Evolutionary conservation across 495 filamentous ascomycete genomes (phyloP).

Genomic region (Podospora sp.): DNA sequence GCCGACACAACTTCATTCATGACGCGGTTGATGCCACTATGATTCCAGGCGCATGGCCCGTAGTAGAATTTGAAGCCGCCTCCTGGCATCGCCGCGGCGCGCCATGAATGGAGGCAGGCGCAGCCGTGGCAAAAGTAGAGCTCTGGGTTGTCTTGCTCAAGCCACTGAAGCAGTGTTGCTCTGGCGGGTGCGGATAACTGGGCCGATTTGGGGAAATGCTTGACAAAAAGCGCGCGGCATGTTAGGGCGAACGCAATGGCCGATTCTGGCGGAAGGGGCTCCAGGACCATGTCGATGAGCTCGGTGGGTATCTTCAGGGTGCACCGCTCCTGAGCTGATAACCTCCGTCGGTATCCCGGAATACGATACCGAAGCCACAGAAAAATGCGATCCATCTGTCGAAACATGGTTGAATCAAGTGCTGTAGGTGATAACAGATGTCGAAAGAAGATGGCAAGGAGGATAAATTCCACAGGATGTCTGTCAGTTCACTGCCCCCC

Average conservation of each 20-base stretch:
- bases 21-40: too few relatives aligned
- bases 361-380: too few relatives aligned
- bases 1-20: too few relatives aligned
- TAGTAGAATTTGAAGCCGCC: too few relatives aligned
- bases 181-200: conserved; percentile 18
- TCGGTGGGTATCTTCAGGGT: conserved; percentile 7
- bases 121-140: conserved; percentile 14
- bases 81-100: background rate
- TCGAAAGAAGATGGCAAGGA: too few relatives aligned
- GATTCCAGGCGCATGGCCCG: too few relatives aligned
- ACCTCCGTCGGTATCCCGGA: too few relatives aligned
- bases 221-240: conserved; percentile 6
- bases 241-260: conserved; percentile 16
- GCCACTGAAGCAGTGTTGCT: conserved; percentile 10
- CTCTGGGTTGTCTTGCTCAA: conserved; percentile 13
- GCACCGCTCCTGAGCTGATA: conserved; percentile 4
- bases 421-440: too few relatives aligned
- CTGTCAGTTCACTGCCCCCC: too few relatives aligned
- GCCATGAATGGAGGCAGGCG: conserved; percentile 12
- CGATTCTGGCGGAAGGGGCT: conserved; percentile 14
- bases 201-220: conserved; percentile 15
- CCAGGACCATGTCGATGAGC: conserved; percentile 13
- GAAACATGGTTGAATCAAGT: too few relatives aligned
- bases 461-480: too few relatives aligned
- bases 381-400: too few relatives aligned